Evolutionary conservation across 805 yeast genomes (phyloP).

Genomic region (Starmera pachycereana): DNA sequence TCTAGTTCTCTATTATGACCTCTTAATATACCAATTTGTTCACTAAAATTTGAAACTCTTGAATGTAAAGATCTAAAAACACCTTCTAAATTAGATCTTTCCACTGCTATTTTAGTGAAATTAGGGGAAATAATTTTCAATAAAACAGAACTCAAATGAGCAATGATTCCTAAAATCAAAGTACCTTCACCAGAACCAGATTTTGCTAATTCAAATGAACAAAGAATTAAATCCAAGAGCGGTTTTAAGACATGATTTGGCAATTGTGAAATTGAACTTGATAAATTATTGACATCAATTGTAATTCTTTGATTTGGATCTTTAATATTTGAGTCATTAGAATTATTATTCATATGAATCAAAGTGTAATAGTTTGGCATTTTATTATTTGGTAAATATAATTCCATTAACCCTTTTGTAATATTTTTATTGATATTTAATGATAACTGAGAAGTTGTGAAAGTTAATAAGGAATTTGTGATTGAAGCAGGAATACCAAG

Average conservation of each 20-base stretch:
- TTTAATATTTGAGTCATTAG: constrained; percentile 22
- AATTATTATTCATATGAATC: constrained; percentile 39
- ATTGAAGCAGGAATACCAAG: constrained; percentile 82
- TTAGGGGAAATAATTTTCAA: constrained; percentile 79
- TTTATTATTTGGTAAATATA: constrained; percentile 55
- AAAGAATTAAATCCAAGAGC: constrained; percentile 62
- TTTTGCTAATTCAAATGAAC: constrained; percentile 61
- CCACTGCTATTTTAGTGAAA: constrained; percentile 70
- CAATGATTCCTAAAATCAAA: constrained; percentile 64
- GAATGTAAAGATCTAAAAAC: constrained; percentile 77
- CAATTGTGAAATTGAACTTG: constrained; percentile 58
- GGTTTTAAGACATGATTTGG: constrained; percentile 85
- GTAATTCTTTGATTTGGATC: constrained; percentile 83
- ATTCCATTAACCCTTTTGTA: constrained; percentile 52
- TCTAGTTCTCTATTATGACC: constrained; percentile 78
- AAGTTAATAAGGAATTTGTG: constrained; percentile 59
- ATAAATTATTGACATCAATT: constrained; percentile 65
- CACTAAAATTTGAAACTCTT: constrained; percentile 65
- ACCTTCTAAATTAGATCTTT: constrained; percentile 74
- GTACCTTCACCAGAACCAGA: constrained; percentile 59
- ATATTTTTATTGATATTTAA: constrained; percentile 52
- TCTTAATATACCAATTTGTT: constrained; percentile 77
- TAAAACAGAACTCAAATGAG: constrained; percentile 69
- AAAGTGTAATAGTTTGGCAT: constrained; percentile 68
- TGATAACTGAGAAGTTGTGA: constrained; percentile 48